phyloP scores from a whole-genome alignment of 2,329 filamentous ascomycete genomes.

The Hawksworthiomyces lignivorus region DNA sequence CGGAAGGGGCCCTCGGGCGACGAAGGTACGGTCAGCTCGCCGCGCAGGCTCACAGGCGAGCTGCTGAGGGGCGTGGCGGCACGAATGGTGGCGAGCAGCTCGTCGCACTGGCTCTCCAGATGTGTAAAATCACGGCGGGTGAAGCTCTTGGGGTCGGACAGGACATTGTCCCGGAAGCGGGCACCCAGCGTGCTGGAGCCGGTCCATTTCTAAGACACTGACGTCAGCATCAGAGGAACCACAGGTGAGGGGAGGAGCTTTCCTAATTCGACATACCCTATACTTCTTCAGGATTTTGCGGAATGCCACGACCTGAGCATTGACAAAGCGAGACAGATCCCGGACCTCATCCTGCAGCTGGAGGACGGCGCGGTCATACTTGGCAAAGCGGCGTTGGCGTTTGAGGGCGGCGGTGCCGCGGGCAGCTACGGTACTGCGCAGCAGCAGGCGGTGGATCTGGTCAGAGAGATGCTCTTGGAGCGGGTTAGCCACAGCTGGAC shows the following conservation, averaged over 20 bases:
- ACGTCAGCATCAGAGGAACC: no score
- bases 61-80: constrained; percentile 34
- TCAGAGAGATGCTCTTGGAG: constrained; percentile 41
- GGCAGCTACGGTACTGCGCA: constrained; percentile 31
- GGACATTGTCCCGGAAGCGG: constrained; percentile 59
- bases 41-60: constrained; percentile 18
- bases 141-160: constrained; percentile 63
- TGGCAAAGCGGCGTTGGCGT: constrained; percentile 44
- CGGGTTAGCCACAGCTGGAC: neutral
- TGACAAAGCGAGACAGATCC: constrained; percentile 62
- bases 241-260: no score
- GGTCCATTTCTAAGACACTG: constrained; percentile 76
- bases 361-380: constrained; percentile 44
- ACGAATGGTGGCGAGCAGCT: constrained; percentile 40
- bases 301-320: constrained; percentile 68
- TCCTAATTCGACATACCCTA: constrained; percentile 48
- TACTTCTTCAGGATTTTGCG: constrained; percentile 79
- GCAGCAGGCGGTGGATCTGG: constrained; percentile 39
- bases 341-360: constrained; percentile 64
- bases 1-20: constrained; percentile 17
- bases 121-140: constrained; percentile 55
- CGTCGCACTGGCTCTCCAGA: constrained; percentile 43
- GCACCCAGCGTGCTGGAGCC: constrained; percentile 57
- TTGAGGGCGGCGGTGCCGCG: constrained; percentile 32
- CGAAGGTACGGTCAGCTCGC: constrained; percentile 23